Percentiles rank a stretch among this genome's conserved stretches.
Conservation (phyloP, 176 grass and related monocot genomes). For the Lolium perenne region DNA sequence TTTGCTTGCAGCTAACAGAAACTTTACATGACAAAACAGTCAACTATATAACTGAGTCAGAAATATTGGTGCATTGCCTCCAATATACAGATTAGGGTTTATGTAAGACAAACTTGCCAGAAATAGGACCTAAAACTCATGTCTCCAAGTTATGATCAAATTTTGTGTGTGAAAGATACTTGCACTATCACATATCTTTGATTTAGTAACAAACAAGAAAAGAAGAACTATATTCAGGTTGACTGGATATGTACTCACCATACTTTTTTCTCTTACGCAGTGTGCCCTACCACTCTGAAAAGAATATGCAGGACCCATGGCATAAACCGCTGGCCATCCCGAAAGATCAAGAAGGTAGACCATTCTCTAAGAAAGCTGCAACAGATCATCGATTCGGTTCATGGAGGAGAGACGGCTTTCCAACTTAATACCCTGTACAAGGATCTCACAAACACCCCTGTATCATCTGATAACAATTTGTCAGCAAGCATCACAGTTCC, state of each 20-base stretch:
- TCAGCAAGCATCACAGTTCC: slow-evolving; percentile 51
- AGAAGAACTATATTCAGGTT: background rate
- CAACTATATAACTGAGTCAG: slow-evolving; percentile 15
- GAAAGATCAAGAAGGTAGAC: slow-evolving; percentile 98
- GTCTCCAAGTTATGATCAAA: background rate
- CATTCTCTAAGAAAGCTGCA: slow-evolving; percentile 93
- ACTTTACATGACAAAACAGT: slow-evolving; percentile 35
- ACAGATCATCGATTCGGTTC: slow-evolving; percentile 88
- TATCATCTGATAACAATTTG: slow-evolving; percentile 66
- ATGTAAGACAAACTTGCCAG: slow-evolving; percentile 7
- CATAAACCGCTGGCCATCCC: slow-evolving; percentile 92
- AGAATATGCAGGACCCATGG: slow-evolving; percentile 99
- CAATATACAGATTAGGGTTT: slow-evolving; percentile 21
- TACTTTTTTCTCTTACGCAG: slow-evolving; percentile 55
- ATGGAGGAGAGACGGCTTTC: slow-evolving; percentile 81
- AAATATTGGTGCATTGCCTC: slow-evolving; percentile 26
- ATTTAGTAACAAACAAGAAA: slow-evolving; percentile 20
- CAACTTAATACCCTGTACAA: slow-evolving; percentile 80
- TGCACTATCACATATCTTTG: slow-evolving; percentile 14
- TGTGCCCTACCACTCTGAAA: slow-evolving; percentile 97
- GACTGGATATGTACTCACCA: slow-evolving; percentile 33
- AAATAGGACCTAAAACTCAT: slow-evolving; percentile 29
- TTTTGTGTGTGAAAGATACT: slow-evolving; percentile 24
- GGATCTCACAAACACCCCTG: slow-evolving; percentile 67
- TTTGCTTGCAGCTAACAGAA: slow-evolving; percentile 21